Conservation (phyloP, 2,329 filamentous ascomycete genomes). For the Pseudogymnoascus sp. region DNA sequence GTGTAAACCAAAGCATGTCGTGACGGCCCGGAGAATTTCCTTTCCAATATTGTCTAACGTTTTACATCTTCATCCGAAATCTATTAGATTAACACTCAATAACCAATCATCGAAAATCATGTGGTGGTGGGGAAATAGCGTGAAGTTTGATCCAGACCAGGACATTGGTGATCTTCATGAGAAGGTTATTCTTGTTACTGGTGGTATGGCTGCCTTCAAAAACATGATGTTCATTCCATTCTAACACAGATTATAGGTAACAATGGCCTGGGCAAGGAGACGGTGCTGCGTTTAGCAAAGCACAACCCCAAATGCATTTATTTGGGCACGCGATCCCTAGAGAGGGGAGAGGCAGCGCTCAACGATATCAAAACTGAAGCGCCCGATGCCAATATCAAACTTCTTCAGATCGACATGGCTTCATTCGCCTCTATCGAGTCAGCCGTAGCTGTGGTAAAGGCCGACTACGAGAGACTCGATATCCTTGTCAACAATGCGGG, state of each 20-base stretch:
- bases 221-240: not conserved
- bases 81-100: not conserved
- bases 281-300: not conserved
- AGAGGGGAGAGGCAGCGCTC: conserved; percentile 32
- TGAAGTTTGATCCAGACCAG: conserved; percentile 26
- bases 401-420: conserved; percentile 3
- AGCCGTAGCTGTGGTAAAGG: not conserved
- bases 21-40: not conserved
- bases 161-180: conserved; percentile 31
- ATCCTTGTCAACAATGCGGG: conserved; percentile 38
- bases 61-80: not conserved
- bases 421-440: not conserved
- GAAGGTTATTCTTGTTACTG: conserved; percentile 41
- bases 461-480: conserved; percentile 28
- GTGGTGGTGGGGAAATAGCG: not conserved
- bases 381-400: conserved; percentile 6
- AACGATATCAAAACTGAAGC: conserved; percentile 26
- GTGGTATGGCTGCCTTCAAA: conserved; percentile 28
- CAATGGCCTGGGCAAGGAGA: conserved; percentile 3
- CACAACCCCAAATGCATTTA: conserved; percentile 25
- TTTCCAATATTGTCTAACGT: not conserved
- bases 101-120: not conserved
- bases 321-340: conserved; percentile 32
- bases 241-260: not conserved
- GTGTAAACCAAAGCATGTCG: not conserved